Evolutionary conservation across 2,329 filamentous ascomycete species (phyloP).

Genomic region (Penicillium griseofulvum): DNA sequence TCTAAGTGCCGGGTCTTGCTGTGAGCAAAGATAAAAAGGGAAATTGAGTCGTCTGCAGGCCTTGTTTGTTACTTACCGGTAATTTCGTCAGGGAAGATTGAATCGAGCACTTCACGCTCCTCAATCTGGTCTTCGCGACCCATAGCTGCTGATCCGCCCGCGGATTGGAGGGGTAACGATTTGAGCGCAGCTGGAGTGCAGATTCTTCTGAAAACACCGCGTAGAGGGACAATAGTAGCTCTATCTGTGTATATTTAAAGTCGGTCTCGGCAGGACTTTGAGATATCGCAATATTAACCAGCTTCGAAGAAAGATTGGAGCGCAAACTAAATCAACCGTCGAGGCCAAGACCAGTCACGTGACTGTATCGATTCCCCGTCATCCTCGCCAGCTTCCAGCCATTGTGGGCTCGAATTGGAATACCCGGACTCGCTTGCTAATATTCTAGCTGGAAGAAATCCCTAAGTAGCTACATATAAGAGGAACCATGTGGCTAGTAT

Average conservation of each 20-base stretch:
- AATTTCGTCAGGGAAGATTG: conserved; percentile 97
- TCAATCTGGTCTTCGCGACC: conserved; percentile 82
- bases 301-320: conserved; percentile 8
- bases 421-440: not conserved
- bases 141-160: conserved; percentile 39
- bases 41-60: not conserved
- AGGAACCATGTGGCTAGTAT: not conserved
- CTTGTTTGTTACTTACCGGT: conserved; percentile 58
- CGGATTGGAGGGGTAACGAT: conserved; percentile 31
- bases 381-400: not conserved
- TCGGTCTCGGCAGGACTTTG: not conserved
- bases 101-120: conserved; percentile 95
- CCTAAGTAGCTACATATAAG: not conserved
- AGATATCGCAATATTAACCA: not conserved
- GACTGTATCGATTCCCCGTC: not conserved
- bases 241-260: not conserved
- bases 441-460: not conserved
- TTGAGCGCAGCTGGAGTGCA: conserved; percentile 2
- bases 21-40: conserved; percentile 13
- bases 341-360: not conserved
- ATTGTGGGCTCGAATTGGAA: not conserved
- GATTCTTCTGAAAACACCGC: not conserved
- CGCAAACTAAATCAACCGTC: conserved; percentile 5
- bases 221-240: not conserved
- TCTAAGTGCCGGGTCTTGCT: conserved; percentile 53